These are phyloP conservation scores for Puccinia polysora DNA, from an alignment of 1,284 basidiomycete genomes.

Conservation along the genomic window DNA sequence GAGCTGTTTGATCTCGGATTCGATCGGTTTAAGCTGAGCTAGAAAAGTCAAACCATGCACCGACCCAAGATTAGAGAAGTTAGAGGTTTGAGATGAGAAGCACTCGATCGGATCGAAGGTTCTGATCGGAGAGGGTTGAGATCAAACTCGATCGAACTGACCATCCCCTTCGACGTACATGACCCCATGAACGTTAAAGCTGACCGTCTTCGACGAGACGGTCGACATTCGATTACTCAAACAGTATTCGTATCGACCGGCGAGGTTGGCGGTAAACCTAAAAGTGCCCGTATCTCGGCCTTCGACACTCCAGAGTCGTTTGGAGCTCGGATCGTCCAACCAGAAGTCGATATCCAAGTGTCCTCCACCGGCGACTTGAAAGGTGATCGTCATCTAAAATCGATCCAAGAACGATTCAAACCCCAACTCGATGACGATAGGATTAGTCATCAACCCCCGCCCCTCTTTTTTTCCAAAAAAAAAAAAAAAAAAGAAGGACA, in stretches of 20 bases:
- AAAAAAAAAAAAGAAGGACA: background rate
- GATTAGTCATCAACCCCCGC: background rate
- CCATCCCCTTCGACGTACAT: conserved; percentile 86
- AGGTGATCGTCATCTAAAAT: conserved; percentile 36
- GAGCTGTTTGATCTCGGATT: conserved; percentile 87
- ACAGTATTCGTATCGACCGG: conserved; percentile 90
- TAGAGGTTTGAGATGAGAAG: conserved; percentile 32
- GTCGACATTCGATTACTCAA: conserved; percentile 98
- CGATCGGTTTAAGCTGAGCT: conserved; percentile 74
- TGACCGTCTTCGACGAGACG: conserved; percentile 89
- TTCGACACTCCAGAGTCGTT: conserved; percentile 28
- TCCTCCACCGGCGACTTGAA: conserved; percentile 64
- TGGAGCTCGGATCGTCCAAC: conserved; percentile 57
- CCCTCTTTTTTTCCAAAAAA: background rate
- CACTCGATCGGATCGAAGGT: background rate
- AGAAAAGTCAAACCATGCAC: conserved; percentile 47
- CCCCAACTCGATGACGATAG: too few relatives aligned
- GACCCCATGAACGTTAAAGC: conserved; percentile 98
- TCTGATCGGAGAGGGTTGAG: too few relatives aligned
- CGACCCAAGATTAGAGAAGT: conserved; percentile 45
- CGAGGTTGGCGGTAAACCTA: conserved; percentile 75
- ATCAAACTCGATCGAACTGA: conserved; percentile 49
- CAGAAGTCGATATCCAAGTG: conserved; percentile 95
- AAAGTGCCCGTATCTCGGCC: conserved; percentile 67
- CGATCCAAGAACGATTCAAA: background rate